Conservation (phyloP, 225 moss, liverwort and hornwort genomes). For the Bryum argenteum region DNA sequence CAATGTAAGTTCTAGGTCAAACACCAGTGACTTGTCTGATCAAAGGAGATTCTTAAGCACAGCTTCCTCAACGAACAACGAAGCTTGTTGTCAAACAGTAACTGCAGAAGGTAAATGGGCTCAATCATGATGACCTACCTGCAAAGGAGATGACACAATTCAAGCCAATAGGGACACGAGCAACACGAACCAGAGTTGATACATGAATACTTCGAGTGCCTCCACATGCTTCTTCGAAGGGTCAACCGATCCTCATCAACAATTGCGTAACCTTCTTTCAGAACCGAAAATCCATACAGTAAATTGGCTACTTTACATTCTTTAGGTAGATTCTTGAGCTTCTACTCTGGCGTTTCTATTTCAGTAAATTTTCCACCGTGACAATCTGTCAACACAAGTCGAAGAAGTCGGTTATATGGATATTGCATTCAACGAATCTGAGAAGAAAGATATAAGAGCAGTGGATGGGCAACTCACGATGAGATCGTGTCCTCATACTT, state of each 20-base stretch:
- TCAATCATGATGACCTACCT: constrained; percentile 17
- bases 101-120: constrained; percentile 29
- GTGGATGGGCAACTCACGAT: constrained; percentile 2
- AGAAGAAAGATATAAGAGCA: neutral
- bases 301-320: no score
- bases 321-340: neutral
- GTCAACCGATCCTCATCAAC: neutral
- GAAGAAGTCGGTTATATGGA: constrained; percentile 10
- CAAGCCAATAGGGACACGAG: constrained; percentile 9
- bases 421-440: constrained; percentile 15
- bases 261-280: no score
- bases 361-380: neutral
- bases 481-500: neutral
- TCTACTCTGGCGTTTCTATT: neutral
- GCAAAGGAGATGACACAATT: constrained; percentile 25
- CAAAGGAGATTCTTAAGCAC: constrained; percentile 28
- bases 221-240: neutral
- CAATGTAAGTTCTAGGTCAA: constrained; percentile 25
- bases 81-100: constrained; percentile 26
- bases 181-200: neutral
- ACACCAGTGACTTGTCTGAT: constrained; percentile 27
- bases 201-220: neutral
- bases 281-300: neutral
- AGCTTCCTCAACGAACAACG: constrained; percentile 19
- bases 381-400: constrained; percentile 18